Evolutionary conservation across 2,329 filamentous ascomycete species (phyloP).

Genomic region (Pyrenochaeta sp.): DNA sequence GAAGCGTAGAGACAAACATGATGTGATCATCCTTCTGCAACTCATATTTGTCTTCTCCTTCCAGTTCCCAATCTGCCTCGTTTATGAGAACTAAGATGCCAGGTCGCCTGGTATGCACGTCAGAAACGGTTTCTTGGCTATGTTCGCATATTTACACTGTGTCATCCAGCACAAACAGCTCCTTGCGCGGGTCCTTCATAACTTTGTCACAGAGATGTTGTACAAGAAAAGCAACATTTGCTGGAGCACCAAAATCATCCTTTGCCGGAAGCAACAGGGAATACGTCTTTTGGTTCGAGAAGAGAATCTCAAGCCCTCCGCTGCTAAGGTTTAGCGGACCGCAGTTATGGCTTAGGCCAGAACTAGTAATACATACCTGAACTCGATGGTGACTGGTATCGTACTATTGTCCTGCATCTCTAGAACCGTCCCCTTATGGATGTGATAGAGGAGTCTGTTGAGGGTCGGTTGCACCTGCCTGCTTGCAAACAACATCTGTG

Average conservation of each 20-base stretch:
- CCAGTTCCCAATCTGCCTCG: constrained; percentile 97
- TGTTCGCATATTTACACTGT: constrained; percentile 73
- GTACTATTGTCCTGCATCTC: constrained; percentile 37
- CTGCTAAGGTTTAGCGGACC: constrained; percentile 51
- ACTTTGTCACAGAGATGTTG: constrained; percentile 78
- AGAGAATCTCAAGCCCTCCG: constrained; percentile 93
- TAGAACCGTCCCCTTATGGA: constrained; percentile 15
- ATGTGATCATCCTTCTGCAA: constrained; percentile 85
- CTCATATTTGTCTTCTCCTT: constrained; percentile 91
- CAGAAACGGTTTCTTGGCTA: constrained; percentile 7
- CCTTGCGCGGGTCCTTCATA: constrained; percentile 85
- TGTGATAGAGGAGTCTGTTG: neutral
- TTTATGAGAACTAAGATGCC: constrained; percentile 97
- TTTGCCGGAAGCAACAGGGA: constrained; percentile 71
- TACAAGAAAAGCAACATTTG: constrained; percentile 80
- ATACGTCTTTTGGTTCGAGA: constrained; percentile 81
- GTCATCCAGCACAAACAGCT: constrained; percentile 87
- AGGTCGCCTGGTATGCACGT: constrained; percentile 72
- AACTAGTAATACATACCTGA: constrained; percentile 60
- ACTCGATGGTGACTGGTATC: constrained; percentile 75
- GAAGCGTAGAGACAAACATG: constrained; percentile 94
- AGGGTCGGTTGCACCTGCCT: constrained; percentile 11
- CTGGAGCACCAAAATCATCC: constrained; percentile 66
- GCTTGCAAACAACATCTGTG: neutral
- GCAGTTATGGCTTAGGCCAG: neutral